Percentiles rank a stretch among this genome's conserved stretches.
phyloP scores from a whole-genome alignment of 2,329 filamentous ascomycete species.

The Venturia carpophila region DNA sequence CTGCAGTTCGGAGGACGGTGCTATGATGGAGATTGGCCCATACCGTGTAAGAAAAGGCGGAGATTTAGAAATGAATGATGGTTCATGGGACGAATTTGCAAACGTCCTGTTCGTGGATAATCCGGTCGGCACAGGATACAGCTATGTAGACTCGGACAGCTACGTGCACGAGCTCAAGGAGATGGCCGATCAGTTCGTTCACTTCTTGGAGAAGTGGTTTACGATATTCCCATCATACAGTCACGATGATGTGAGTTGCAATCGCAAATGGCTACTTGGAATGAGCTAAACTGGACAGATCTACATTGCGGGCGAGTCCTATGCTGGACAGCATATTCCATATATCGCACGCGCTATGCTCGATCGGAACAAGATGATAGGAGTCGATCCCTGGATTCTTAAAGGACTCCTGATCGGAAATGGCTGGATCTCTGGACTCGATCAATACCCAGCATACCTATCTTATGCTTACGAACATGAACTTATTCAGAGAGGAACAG shows the following conservation, averaged over 20 bases:
- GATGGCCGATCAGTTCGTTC: slow-evolving; percentile 83
- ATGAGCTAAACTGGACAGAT: slow-evolving; percentile 52
- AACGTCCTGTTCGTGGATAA: slow-evolving; percentile 97
- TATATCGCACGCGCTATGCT: slow-evolving; percentile 91
- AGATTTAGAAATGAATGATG: slow-evolving; percentile 72
- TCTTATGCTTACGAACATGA: slow-evolving; percentile 71
- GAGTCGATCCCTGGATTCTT: slow-evolving; percentile 59
- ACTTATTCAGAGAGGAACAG: slow-evolving; percentile 60
- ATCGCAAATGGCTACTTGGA: neutral
- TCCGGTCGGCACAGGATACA: slow-evolving; percentile 92
- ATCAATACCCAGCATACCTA: slow-evolving; percentile 86
- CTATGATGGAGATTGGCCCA: slow-evolving; percentile 91
- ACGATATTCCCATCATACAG: slow-evolving; percentile 84
- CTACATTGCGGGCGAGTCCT: slow-evolving; percentile 93
- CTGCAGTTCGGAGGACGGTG: slow-evolving; percentile 95
- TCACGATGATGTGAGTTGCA: slow-evolving; percentile 70
- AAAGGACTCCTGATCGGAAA: slow-evolving; percentile 89
- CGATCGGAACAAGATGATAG: slow-evolving; percentile 56
- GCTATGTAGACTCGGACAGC: slow-evolving; percentile 84
- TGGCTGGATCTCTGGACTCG: slow-evolving; percentile 85
- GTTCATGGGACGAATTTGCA: slow-evolving; percentile 98
- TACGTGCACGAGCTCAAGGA: slow-evolving; percentile 77
- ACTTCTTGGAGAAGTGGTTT: slow-evolving; percentile 89
- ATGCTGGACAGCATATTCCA: slow-evolving; percentile 92
- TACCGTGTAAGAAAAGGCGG: slow-evolving; percentile 72